These are phyloP conservation scores for Clarireedia monteithiana DNA, from an alignment of 2,329 filamentous ascomycete genomes.

Conservation along the genomic window DNA sequence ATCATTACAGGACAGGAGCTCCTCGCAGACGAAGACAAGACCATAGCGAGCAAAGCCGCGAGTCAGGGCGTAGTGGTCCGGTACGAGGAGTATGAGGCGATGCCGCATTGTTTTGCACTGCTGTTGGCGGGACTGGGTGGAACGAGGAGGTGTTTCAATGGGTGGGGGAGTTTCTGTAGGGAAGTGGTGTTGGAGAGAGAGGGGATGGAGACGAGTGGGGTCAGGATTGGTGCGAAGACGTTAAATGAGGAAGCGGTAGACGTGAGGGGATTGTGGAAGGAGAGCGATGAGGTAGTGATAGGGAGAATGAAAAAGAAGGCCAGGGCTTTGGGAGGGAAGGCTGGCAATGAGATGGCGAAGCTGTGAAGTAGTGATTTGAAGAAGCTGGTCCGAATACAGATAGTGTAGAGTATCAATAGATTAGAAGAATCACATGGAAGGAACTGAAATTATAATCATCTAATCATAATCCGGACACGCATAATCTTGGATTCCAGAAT, in stretches of 20 bases:
- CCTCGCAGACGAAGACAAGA: conserved; percentile 58
- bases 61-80: conserved; percentile 1
- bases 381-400: background rate
- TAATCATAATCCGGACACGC: too few species aligned
- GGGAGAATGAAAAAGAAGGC: conserved; percentile 30
- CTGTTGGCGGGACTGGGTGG: conserved; percentile 41
- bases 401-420: background rate
- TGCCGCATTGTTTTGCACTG: conserved; percentile 47
- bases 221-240: conserved; percentile 42
- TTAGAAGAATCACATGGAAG: background rate
- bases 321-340: conserved; percentile 18
- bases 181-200: conserved; percentile 26
- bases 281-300: conserved; percentile 37
- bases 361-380: conserved; percentile 22
- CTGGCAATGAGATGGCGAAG: conserved; percentile 26
- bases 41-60: conserved; percentile 48
- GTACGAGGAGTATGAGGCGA: background rate
- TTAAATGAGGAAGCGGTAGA: conserved; percentile 41
- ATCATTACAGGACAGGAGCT: conserved; percentile 43
- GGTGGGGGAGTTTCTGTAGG: conserved; percentile 50
- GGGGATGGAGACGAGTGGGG: conserved; percentile 33
- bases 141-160: conserved; percentile 44
- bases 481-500: too few species aligned
- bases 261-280: conserved; percentile 36
- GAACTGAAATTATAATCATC: too few species aligned